Evolutionary conservation across 1,284 basidiomycete genomes (phyloP).

Genomic region (Cryptococcus sp.): DNA sequence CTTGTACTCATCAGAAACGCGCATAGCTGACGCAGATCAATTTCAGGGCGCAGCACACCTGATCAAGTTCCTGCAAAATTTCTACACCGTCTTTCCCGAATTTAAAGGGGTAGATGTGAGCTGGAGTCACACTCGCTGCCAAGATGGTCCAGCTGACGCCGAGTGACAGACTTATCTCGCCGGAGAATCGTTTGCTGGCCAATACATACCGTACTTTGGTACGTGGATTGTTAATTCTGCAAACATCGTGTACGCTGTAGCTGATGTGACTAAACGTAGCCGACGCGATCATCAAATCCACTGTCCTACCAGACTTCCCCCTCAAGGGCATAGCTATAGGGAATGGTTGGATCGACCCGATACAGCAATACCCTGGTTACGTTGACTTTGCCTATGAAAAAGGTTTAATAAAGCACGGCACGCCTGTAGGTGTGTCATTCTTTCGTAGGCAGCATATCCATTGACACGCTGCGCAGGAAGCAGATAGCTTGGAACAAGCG

Average conservation of each 20-base stretch:
- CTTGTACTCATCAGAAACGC: not conserved
- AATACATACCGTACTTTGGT: constrained; percentile 96
- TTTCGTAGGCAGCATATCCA: not conserved
- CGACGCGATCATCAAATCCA: constrained; percentile 71
- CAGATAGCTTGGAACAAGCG: constrained; percentile 63
- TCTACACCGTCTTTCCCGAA: constrained; percentile 90
- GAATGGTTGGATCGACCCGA: constrained; percentile 95
- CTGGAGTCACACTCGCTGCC: constrained; percentile 20
- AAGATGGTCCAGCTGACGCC: constrained; percentile 11
- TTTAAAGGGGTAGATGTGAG: constrained; percentile 78
- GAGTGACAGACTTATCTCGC: constrained; percentile 78
- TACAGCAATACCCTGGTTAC: constrained; percentile 85
- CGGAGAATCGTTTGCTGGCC: constrained; percentile 97
- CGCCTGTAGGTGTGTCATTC: constrained; percentile 58
- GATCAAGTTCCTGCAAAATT: constrained; percentile 79
- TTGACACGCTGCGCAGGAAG: constrained; percentile 55
- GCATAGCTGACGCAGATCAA: not conserved
- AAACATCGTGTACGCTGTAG: too few species aligned
- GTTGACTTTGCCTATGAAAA: constrained; percentile 82
- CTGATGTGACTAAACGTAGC: constrained; percentile 57
- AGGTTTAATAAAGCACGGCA: constrained; percentile 71
- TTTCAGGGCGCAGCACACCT: constrained; percentile 64
- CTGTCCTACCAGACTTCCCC: constrained; percentile 56
- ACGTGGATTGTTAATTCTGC: constrained; percentile 25
- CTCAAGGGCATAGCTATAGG: constrained; percentile 87